Conservation (phyloP, 345 rosid species). For the Conringia planisiliqua region DNA sequence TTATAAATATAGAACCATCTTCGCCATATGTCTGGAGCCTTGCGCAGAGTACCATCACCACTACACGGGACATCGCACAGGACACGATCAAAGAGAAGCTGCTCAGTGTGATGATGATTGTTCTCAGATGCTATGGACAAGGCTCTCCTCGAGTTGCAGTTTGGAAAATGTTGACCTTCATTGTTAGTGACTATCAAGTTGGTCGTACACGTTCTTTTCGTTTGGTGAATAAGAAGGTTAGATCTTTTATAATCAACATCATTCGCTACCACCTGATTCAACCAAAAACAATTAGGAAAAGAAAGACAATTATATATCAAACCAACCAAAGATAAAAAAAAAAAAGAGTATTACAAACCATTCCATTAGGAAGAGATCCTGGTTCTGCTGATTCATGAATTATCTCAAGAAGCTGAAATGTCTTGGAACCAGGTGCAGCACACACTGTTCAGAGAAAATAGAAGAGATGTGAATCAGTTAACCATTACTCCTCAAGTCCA, state of each 20-base stretch:
- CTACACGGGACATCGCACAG: constrained; percentile 97
- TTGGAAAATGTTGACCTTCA: constrained; percentile 95
- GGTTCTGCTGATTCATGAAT: constrained; percentile 62
- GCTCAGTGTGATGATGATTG: constrained; percentile 36
- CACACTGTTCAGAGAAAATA: constrained; percentile 57
- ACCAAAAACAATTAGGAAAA: constrained; percentile 2
- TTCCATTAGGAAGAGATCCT: constrained; percentile 71
- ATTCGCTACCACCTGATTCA: constrained; percentile 75
- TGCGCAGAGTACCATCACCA: constrained; percentile 95
- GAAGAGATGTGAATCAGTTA: constrained; percentile 11
- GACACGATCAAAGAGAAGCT: constrained; percentile 87
- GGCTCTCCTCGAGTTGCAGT: constrained; percentile 53
- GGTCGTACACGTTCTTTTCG: constrained; percentile 95
- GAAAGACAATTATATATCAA: not conserved
- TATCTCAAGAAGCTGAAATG: constrained; percentile 91
- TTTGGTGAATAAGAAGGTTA: constrained; percentile 97
- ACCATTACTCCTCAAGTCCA: not conserved
- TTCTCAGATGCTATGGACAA: constrained; percentile 29
- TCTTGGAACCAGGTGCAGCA: constrained; percentile 98
- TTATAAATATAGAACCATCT: constrained; percentile 57
- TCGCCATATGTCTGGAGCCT: constrained; percentile 98
- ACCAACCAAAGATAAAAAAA: constrained; percentile 1
- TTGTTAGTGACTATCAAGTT: constrained; percentile 91
- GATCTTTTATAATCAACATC: constrained; percentile 96
- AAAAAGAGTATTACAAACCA: constrained; percentile 48